Conservation (phyloP, 306 rosid species). For the Sphenostylis stenocarpa region DNA sequence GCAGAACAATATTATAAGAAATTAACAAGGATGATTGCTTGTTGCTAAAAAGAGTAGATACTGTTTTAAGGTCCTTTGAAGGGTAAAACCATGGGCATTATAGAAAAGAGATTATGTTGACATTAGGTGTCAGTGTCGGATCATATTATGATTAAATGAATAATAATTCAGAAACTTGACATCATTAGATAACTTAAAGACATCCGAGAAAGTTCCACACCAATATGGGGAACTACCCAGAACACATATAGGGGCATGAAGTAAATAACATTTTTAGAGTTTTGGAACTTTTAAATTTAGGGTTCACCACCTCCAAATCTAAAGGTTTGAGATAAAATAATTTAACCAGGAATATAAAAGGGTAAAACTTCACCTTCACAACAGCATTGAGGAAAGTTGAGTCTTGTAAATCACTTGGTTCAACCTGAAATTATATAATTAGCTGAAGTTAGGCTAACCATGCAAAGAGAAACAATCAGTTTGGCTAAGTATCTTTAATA, state of each 20-base stretch:
- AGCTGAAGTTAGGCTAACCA: slow-evolving; percentile 4
- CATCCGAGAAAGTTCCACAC: slow-evolving; percentile 14
- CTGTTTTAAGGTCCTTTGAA: slow-evolving; percentile 19
- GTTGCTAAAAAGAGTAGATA: not conserved
- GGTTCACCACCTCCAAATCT: not conserved
- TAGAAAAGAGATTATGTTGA: slow-evolving; percentile 18
- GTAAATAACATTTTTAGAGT: not conserved
- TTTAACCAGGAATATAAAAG: not conserved
- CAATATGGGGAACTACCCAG: slow-evolving; percentile 22
- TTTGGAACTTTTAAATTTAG: slow-evolving; percentile 29
- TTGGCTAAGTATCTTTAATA: slow-evolving; percentile 1
- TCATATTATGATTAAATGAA: not conserved
- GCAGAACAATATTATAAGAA: not conserved
- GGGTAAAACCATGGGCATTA: slow-evolving; percentile 13
- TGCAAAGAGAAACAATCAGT: not conserved
- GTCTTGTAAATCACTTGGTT: slow-evolving; percentile 65
- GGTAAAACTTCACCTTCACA: slow-evolving; percentile 68
- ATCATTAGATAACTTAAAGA: slow-evolving; percentile 9
- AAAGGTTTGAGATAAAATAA: not conserved
- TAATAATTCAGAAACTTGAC: slow-evolving; percentile 7
- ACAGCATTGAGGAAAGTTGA: slow-evolving; percentile 87
- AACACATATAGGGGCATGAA: slow-evolving; percentile 5
- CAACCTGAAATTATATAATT: slow-evolving; percentile 58
- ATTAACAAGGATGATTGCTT: not conserved
- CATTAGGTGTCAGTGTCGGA: not conserved